phyloP scores from a whole-genome alignment of 768 basidiomycete genomes.

The Tylopilus balloui region DNA sequence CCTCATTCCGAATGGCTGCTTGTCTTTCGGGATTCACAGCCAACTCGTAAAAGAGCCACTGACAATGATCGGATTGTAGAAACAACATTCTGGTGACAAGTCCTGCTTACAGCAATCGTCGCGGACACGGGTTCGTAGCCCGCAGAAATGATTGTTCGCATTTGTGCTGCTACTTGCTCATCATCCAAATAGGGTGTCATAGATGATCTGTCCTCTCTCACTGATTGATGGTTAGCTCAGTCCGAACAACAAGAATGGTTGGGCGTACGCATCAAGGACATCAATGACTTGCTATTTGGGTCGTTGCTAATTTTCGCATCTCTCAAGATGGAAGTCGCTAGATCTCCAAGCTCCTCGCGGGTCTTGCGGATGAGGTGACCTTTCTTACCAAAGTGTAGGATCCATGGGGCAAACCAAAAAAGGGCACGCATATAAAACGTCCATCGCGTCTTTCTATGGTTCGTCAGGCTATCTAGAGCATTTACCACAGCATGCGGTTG shows the following conservation, averaged over 20 bases:
- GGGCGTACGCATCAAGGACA: conserved; percentile 51
- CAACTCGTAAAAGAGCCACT: conserved; percentile 69
- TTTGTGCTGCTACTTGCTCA: conserved; percentile 51
- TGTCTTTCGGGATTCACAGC: conserved; percentile 49
- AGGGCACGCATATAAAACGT: conserved; percentile 63
- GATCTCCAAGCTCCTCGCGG: conserved; percentile 49
- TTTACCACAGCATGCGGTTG: conserved; percentile 45
- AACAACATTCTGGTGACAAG: not conserved
- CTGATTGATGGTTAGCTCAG: conserved; percentile 19
- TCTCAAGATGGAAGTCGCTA: conserved; percentile 49
- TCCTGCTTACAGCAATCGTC: conserved; percentile 30
- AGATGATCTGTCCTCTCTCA: conserved; percentile 42
- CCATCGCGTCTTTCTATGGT: conserved; percentile 51
- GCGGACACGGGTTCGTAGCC: conserved; percentile 42
- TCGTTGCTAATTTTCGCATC: conserved; percentile 49
- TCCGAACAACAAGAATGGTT: not conserved
- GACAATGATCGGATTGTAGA: conserved; percentile 5
- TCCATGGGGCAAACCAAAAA: conserved; percentile 56
- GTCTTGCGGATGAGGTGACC: conserved; percentile 53
- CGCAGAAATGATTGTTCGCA: conserved; percentile 61
- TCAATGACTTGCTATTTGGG: conserved; percentile 42
- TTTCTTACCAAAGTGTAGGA: conserved; percentile 53
- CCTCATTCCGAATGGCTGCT: conserved; percentile 51
- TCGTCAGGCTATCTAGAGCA: conserved; percentile 56
- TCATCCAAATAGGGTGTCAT: conserved; percentile 40